Conservation (phyloP, 306 rosid genomes). For the Ziziphus jujuba region DNA sequence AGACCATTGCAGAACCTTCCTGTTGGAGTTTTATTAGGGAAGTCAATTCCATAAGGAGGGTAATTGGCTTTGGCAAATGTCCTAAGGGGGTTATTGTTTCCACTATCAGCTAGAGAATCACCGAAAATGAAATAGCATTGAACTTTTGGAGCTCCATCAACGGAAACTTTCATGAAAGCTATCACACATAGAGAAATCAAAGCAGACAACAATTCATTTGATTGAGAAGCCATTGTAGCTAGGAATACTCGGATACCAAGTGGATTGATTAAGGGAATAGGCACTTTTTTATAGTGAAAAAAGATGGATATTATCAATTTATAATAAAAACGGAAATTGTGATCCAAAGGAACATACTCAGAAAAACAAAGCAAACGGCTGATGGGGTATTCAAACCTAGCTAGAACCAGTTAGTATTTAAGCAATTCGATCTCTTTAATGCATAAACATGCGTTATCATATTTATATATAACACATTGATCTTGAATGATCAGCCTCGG, state of each 20-base stretch:
- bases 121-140: conserved; percentile 57
- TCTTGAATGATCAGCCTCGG: too few species aligned
- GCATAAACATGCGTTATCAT: too few species aligned
- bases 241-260: too few species aligned
- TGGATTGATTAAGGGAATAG: background rate
- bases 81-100: conserved; percentile 49
- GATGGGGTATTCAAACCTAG: too few species aligned
- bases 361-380: too few species aligned
- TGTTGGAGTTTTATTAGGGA: conserved; percentile 29
- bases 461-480: too few species aligned
- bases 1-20: conserved; percentile 62
- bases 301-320: too few species aligned
- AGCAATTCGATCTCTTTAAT: too few species aligned
- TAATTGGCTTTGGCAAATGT: conserved; percentile 37
- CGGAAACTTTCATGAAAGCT: background rate
- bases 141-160: conserved; percentile 15
- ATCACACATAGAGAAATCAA: background rate
- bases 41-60: conserved; percentile 64
- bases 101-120: conserved; percentile 50
- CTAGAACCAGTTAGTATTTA: too few species aligned
- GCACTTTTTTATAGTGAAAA: too few species aligned
- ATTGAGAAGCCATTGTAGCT: background rate
- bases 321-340: too few species aligned
- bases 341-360: too few species aligned
- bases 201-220: conserved; percentile 1